Evolutionary conservation across 1,284 basidiomycete genomes (phyloP).

Genomic region (Marasmius tenuissimus): DNA sequence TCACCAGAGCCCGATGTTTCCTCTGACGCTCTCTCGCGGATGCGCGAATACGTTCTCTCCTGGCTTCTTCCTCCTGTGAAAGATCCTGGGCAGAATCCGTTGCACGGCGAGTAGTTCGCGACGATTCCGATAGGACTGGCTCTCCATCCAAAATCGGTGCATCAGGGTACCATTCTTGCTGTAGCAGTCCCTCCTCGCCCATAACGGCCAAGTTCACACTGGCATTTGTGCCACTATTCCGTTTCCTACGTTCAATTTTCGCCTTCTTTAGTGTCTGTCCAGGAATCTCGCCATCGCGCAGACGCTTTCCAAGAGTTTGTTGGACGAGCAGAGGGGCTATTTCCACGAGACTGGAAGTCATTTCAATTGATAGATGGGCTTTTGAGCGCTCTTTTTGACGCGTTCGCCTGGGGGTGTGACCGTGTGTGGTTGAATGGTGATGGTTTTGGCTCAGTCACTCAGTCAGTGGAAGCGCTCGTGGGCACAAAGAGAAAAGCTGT

Average conservation of each 20-base stretch:
- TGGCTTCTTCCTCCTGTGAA: constrained; percentile 60
- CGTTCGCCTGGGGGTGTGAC: background rate
- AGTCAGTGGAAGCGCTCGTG: too few species aligned
- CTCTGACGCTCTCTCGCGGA: constrained; percentile 75
- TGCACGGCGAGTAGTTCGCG: constrained; percentile 2
- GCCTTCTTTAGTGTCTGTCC: constrained; percentile 71
- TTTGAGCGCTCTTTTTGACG: background rate
- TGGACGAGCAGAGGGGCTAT: background rate
- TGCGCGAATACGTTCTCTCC: constrained; percentile 66
- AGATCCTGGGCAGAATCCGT: constrained; percentile 30
- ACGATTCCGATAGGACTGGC: constrained; percentile 20
- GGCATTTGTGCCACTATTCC: constrained; percentile 62
- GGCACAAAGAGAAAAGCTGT: too few species aligned
- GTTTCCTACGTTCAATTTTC: constrained; percentile 78
- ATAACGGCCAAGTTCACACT: constrained; percentile 40
- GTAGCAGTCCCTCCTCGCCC: constrained; percentile 18
- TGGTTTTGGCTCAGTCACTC: too few species aligned
- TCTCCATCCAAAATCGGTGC: background rate
- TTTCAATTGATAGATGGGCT: background rate
- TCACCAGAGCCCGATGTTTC: constrained; percentile 74
- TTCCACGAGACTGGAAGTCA: background rate
- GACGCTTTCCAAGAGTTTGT: background rate
- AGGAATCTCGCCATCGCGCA: constrained; percentile 41
- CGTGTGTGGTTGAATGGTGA: too few species aligned
- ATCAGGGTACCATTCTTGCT: background rate